Base-by-base conservation (phyloP, 192 early-diverging fungal genomes). In the Mortierella alpina region DNA sequence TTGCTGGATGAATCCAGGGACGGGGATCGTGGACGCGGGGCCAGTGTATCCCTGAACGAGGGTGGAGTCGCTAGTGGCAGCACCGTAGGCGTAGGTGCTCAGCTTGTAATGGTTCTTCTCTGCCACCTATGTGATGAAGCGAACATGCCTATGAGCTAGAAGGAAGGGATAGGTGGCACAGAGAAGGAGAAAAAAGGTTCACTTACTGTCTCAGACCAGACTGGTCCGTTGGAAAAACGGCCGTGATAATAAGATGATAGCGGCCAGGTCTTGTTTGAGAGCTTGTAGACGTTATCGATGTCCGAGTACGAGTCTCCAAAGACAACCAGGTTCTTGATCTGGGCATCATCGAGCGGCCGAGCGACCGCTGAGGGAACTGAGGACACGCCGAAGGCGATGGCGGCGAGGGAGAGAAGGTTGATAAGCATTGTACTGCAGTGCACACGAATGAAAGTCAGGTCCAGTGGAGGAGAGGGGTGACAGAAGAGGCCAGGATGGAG, bases 251-350 rank as follows among this genome's bases (percentile, higher is more conserved):
- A 64, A 31, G 68, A 42, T 4, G 64, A 45, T 4, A 60, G 31
- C 51, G 73, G 83, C 70, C 74, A 77, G 9, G 60, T 45, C 3
- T 65, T 42, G 13, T 83, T 71, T 4, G 72, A 65, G 6, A 83
- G 61, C 31, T 61, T 23, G 57, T 61, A 85, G 2, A 74, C 77
- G 40, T 84, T 82, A 50, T 86, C 88, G 31, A 55, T 85, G 69
- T 90, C 89, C 13, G 70, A 75, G 72, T 82, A 81, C 7, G 87
- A 89, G 66, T 90, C 89, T 7, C 89, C 89, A 78, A 90, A 90
- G 17, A 82, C 73, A 15, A 87, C 71, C 39, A 90, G 31, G 46
- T 64, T 75, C 14, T 88, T 72, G 68, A 89, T 61, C 66, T 39
- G 44, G 41, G 45, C 2, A 17, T 3, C 45, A 44, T 15, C 17